phyloP scores from a whole-genome alignment of 2,329 filamentous ascomycete species.

The Penicillium polonicum region DNA sequence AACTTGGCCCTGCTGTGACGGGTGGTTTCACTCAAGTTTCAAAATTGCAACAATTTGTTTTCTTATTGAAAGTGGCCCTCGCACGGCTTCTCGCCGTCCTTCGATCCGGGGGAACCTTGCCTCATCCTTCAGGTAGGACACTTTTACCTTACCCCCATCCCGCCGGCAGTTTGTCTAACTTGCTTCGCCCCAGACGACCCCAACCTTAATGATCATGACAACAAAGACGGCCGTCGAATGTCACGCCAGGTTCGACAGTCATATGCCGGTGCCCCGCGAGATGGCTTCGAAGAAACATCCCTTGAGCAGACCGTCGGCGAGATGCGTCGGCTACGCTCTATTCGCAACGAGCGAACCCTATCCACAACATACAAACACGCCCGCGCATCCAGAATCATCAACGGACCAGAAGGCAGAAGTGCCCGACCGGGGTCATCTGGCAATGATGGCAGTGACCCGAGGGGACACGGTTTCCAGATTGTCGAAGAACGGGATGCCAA shows the following conservation, averaged over 20 bases:
- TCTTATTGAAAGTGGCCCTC: conserved; percentile 85
- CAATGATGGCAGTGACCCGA: conserved; percentile 53
- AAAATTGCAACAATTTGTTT: conserved; percentile 91
- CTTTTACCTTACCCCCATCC: conserved; percentile 10
- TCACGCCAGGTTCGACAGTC: conserved; percentile 61
- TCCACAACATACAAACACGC: conserved; percentile 91
- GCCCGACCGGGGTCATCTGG: conserved; percentile 71
- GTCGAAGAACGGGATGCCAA: conserved; percentile 73
- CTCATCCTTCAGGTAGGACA: conserved; percentile 62
- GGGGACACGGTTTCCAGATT: conserved; percentile 67
- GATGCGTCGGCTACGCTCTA: conserved; percentile 86
- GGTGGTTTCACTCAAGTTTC: conserved; percentile 72
- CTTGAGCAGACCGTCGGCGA: conserved; percentile 97
- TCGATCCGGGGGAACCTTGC: conserved; percentile 75
- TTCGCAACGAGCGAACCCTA: conserved; percentile 87
- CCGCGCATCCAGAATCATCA: conserved; percentile 86
- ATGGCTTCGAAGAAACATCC: conserved; percentile 64
- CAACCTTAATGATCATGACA: conserved; percentile 65
- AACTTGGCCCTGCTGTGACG: conserved; percentile 56
- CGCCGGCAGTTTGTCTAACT: conserved; percentile 15
- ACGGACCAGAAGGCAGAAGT: conserved; percentile 70
- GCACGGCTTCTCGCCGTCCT: conserved; percentile 86
- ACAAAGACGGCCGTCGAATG: conserved; percentile 61
- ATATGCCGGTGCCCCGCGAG: conserved; percentile 62
- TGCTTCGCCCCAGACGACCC: conserved; percentile 59